Conservation (phyloP, 805 yeast genomes). For the Alloascoidea africana region DNA sequence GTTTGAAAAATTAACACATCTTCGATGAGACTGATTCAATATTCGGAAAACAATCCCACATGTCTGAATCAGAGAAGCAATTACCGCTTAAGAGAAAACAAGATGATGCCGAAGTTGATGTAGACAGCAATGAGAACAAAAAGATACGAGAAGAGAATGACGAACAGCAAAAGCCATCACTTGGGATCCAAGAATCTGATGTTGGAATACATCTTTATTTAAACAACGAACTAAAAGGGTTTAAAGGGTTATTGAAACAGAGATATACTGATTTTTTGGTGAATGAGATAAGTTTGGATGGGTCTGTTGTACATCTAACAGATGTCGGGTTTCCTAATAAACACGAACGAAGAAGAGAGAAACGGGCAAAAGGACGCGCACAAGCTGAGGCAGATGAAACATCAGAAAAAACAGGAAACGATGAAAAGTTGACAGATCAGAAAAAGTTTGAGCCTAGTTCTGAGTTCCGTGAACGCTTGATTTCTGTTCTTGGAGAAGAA, state of each 20-base stretch:
- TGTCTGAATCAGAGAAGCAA: too few relatives aligned
- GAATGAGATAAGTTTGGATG: slow-evolving; percentile 62
- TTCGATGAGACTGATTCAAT: too few relatives aligned
- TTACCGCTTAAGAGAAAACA: background rate
- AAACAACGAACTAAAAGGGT: slow-evolving; percentile 40
- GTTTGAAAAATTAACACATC: too few relatives aligned
- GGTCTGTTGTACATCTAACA: slow-evolving; percentile 55
- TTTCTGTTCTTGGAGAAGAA: slow-evolving; percentile 40
- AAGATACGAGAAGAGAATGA: background rate
- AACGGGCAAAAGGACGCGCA: slow-evolving; percentile 22
- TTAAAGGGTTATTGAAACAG: slow-evolving; percentile 70
- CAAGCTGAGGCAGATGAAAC: slow-evolving; percentile 3
- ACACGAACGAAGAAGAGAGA: slow-evolving; percentile 32
- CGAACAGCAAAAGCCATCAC: background rate
- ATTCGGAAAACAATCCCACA: too few relatives aligned
- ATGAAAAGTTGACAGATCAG: slow-evolving; percentile 7
- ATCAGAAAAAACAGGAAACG: background rate
- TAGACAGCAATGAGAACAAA: background rate
- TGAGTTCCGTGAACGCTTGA: slow-evolving; percentile 32
- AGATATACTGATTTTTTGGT: slow-evolving; percentile 90
- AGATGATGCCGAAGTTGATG: background rate
- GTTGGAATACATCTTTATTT: slow-evolving; percentile 79
- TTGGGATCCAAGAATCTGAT: slow-evolving; percentile 51
- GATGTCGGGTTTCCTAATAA: slow-evolving; percentile 55
- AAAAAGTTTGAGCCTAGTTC: slow-evolving; percentile 20